Evolutionary conservation across 108 stramenopile species (phyloP), one percentile per base, ranked within the genome.

Genomic region (Skeletonema marinoi): DNA sequence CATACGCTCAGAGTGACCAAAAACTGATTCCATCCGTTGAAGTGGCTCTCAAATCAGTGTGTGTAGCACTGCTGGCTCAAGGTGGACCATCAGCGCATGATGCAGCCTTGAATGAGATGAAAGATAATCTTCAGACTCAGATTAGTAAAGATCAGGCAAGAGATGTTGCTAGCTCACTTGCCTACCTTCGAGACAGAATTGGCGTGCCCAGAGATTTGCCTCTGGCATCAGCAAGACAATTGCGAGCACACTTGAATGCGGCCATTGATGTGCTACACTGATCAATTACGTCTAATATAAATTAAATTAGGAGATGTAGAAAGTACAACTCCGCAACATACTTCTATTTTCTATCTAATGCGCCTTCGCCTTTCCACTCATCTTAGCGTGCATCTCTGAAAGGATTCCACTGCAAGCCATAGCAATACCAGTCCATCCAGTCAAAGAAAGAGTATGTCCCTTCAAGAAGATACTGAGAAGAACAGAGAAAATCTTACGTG

Each of bases 401-500:
- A 95, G 70, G 50, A 98, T 95, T 58, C 96, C 96, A 31, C 83
- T 77, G 65, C 91, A 94, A 9, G 95, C 96, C 72, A 97, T 65
- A 7, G 85, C 82, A 60, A 98, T 93, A 48, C 95, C 96, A 65
- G 88, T 84, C 98, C 98, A 98, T 66, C 96, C 96, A 56, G 81
- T 88, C 32, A 84, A 32, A 21, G 87, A 93, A n/a, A 98, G 81
- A 13, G 83, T 73, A 76, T 98, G 96, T 31, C 96, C 96, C 73
- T 96, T 93, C 70, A 93, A 79, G 82, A 98, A 91, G 71, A 97
- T 95, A 29, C 92, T 93, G 60, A 98, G 75, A 29, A 99, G 74
- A 25, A 99, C 96, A 6, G 95, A 92, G 81, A 99, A 98, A 74
- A 99, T 97, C 88, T 99, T 99, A 58, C 99, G 85, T 17, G 98